Evolutionary conservation across 2,329 filamentous ascomycete genomes (phyloP).

Genomic region (Sporothrix phasma): DNA sequence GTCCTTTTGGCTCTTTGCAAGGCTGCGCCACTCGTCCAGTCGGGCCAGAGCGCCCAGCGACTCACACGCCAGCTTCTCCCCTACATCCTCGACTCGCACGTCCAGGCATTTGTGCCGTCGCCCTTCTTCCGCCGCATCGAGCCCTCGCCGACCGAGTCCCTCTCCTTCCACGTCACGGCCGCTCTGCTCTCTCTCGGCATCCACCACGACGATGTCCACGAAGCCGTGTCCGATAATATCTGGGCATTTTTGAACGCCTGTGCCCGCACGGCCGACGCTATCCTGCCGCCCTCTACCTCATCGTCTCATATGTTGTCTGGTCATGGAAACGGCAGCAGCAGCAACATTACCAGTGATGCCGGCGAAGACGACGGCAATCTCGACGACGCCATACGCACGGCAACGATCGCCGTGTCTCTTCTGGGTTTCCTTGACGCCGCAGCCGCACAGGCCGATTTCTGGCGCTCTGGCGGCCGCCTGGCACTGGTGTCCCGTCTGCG

Average conservation of each 20-base stretch:
- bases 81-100: constrained; percentile 77
- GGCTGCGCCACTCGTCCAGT: constrained; percentile 66
- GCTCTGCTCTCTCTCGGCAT: constrained; percentile 74
- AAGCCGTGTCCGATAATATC: constrained; percentile 55
- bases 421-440: constrained; percentile 82
- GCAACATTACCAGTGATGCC: constrained; percentile 32
- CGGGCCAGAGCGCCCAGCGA: constrained; percentile 61
- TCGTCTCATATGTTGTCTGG: constrained; percentile 9
- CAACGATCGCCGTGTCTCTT: constrained; percentile 74
- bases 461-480: constrained; percentile 64
- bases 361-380: constrained; percentile 49
- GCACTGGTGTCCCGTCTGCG: constrained; percentile 62
- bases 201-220: constrained; percentile 58
- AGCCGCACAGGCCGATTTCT: constrained; percentile 69
- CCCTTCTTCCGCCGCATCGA: constrained; percentile 75
- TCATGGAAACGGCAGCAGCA: background rate
- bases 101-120: constrained; percentile 67
- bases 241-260: constrained; percentile 66
- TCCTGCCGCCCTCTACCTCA: constrained; percentile 30
- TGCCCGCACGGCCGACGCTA: constrained; percentile 46
- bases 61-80: constrained; percentile 70
- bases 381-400: constrained; percentile 57
- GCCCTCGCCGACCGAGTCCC: constrained; percentile 77
- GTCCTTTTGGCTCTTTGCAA: constrained; percentile 86
- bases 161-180: constrained; percentile 68